Conservation (phyloP, 2,329 filamentous ascomycete species). For the Thermomyces lanuginosus region DNA sequence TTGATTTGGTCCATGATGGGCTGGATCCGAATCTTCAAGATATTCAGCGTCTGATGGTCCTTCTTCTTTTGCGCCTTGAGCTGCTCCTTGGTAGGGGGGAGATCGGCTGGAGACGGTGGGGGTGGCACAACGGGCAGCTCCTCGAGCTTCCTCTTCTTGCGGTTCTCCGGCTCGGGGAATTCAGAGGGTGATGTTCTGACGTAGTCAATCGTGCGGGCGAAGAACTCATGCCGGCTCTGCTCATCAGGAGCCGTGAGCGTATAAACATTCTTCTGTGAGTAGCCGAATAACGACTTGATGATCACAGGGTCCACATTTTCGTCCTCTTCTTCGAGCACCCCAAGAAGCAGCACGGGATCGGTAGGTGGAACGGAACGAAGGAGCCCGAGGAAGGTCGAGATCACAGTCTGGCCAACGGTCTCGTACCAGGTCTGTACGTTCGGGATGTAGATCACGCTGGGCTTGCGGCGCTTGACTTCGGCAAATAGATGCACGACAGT, state of each 20-base stretch:
- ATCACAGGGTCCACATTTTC: slow-evolving; percentile 47
- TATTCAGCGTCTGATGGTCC: slow-evolving; percentile 70
- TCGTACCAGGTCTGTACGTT: slow-evolving; percentile 77
- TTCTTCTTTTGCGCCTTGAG: slow-evolving; percentile 62
- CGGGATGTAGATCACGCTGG: slow-evolving; percentile 88
- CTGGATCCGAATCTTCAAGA: slow-evolving; percentile 75
- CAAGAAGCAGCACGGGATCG: slow-evolving; percentile 75
- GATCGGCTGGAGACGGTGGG: slow-evolving; percentile 45
- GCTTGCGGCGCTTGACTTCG: slow-evolving; percentile 85
- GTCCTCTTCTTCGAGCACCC: slow-evolving; percentile 58
- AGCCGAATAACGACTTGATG: slow-evolving; percentile 68
- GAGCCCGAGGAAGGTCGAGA: slow-evolving; percentile 70
- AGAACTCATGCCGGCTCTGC: slow-evolving; percentile 57
- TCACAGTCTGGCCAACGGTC: slow-evolving; percentile 45
- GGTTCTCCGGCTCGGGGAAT: slow-evolving; percentile 71
- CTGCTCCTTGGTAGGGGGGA: slow-evolving; percentile 58
- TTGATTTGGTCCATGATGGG: slow-evolving; percentile 97
- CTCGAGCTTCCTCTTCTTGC: slow-evolving; percentile 73
- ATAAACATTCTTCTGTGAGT: slow-evolving; percentile 62
- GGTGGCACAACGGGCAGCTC: slow-evolving; percentile 58
- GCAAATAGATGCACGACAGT: slow-evolving; percentile 80
- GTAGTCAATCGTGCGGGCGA: slow-evolving; percentile 55
- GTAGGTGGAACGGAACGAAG: slow-evolving; percentile 71
- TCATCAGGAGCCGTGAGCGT: slow-evolving; percentile 51
- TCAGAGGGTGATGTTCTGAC: slow-evolving; percentile 65